These are phyloP conservation scores for Exophiala viscosa DNA, from an alignment of 2,329 filamentous ascomycete species.

Conservation along the genomic window DNA sequence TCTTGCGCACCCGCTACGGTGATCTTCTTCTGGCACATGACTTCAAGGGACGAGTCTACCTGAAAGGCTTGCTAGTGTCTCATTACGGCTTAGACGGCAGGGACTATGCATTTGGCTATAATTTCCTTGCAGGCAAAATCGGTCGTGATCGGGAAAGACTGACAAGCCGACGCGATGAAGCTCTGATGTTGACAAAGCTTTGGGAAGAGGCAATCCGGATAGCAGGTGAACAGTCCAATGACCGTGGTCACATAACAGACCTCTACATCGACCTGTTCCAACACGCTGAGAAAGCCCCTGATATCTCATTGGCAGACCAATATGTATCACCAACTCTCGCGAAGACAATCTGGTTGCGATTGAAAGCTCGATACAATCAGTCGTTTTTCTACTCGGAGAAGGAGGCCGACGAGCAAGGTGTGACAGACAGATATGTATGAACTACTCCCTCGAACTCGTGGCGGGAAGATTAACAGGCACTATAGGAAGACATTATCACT, in stretches of 20 bases:
- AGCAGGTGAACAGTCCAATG: no score
- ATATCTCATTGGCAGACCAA: constrained; percentile 16
- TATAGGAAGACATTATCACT: constrained; percentile 12
- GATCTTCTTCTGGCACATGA: constrained; percentile 14
- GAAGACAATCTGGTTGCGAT: constrained; percentile 20
- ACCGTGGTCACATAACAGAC: constrained; percentile 1
- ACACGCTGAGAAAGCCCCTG: constrained; percentile 19
- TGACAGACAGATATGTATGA: neutral
- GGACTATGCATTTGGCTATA: constrained; percentile 13
- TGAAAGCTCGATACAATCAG: constrained; percentile 1
- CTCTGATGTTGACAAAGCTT: constrained; percentile 9
- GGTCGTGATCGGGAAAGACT: constrained; percentile 16
- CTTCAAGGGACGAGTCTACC: constrained; percentile 14
- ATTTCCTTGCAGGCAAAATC: constrained; percentile 12
- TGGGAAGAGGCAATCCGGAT: constrained; percentile 14
- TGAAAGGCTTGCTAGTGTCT: constrained; percentile 17
- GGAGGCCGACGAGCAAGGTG: neutral
- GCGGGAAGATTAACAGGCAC: no score
- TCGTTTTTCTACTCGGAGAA: constrained; percentile 8
- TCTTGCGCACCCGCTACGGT: constrained; percentile 8
- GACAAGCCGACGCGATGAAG: constrained; percentile 11
- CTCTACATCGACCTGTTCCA: constrained; percentile 26
- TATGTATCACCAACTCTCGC: constrained; percentile 14
- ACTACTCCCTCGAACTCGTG: no score
- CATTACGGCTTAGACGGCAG: neutral